Conservation (phyloP, 192 early-diverging fungal species). For the Backusella westeae region DNA sequence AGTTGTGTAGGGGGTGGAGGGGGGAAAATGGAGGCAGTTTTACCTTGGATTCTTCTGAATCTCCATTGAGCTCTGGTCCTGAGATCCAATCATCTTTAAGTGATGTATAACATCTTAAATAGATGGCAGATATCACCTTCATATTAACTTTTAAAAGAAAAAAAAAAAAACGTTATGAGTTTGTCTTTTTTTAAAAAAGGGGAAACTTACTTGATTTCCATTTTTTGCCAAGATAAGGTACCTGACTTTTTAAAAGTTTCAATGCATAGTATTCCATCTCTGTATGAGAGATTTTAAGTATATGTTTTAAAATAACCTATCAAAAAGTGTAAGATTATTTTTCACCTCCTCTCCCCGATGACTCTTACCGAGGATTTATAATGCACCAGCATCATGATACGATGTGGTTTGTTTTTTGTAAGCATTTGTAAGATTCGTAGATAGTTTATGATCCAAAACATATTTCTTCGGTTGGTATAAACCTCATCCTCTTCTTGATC, state of each 20-base stretch:
- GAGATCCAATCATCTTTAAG: conserved; percentile 72
- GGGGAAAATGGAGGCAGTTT: too few species aligned
- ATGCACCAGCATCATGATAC: conserved; percentile 75
- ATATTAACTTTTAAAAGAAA: conserved; percentile 53
- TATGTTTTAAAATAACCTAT: conserved; percentile 69
- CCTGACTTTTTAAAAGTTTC: conserved; percentile 78
- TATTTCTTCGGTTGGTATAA: conserved; percentile 53
- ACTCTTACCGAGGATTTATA: conserved; percentile 65
- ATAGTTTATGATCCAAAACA: conserved; percentile 68
- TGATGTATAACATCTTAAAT: conserved; percentile 59
- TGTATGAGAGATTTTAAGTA: conserved; percentile 70
- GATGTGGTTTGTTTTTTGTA: conserved; percentile 73
- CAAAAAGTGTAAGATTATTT: neutral
- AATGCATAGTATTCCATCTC: conserved; percentile 67
- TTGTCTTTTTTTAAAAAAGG: too few species aligned
- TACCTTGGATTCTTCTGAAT: conserved; percentile 71
- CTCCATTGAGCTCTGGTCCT: conserved; percentile 62
- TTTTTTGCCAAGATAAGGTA: conserved; percentile 75
- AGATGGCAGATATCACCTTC: conserved; percentile 82
- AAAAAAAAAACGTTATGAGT: too few species aligned
- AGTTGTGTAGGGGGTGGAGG: too few species aligned
- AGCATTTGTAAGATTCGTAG: conserved; percentile 76
- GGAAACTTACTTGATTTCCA: conserved; percentile 61
- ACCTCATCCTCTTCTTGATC: neutral
- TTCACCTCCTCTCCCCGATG: too few species aligned